Evolutionary conservation across 2,329 filamentous ascomycete species (phyloP).

Genomic region (Cercospora zeae-maydis): DNA sequence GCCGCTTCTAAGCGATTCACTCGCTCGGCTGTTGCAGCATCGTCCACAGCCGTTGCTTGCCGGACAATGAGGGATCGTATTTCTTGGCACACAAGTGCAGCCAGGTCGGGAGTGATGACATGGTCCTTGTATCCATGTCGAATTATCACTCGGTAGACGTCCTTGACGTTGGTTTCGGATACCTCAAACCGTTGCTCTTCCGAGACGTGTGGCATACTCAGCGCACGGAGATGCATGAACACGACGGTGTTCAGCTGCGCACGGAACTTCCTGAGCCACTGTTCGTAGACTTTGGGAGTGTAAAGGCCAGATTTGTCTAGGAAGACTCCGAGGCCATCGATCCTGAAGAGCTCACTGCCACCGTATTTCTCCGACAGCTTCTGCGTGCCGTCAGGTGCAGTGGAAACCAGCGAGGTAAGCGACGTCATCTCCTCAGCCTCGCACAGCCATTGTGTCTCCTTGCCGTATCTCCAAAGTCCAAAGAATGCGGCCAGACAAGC

Average conservation of each 20-base stretch:
- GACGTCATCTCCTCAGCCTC: constrained; percentile 60
- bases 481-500: constrained; percentile 61
- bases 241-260: constrained; percentile 27
- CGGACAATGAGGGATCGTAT: constrained; percentile 11
- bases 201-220: constrained; percentile 22
- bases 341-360: constrained; percentile 40
- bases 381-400: constrained; percentile 32
- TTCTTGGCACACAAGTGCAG: constrained; percentile 26
- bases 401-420: constrained; percentile 45
- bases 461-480: constrained; percentile 72
- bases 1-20: constrained; percentile 19
- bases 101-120: constrained; percentile 27
- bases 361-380: constrained; percentile 26
- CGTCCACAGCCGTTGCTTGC: neutral
- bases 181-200: constrained; percentile 26
- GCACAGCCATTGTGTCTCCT: constrained; percentile 70
- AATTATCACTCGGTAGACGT: constrained; percentile 27
- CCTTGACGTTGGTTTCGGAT: constrained; percentile 18
- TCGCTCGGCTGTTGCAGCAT: constrained; percentile 6
- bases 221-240: constrained; percentile 28
- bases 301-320: constrained; percentile 68
- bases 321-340: constrained; percentile 63
- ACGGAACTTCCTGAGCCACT: constrained; percentile 28
- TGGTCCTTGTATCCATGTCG: constrained; percentile 28
- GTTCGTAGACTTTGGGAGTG: constrained; percentile 26